Base-by-base conservation (phyloP, 352 stramenopile genomes). In the Phytophthora hibernalis region DNA sequence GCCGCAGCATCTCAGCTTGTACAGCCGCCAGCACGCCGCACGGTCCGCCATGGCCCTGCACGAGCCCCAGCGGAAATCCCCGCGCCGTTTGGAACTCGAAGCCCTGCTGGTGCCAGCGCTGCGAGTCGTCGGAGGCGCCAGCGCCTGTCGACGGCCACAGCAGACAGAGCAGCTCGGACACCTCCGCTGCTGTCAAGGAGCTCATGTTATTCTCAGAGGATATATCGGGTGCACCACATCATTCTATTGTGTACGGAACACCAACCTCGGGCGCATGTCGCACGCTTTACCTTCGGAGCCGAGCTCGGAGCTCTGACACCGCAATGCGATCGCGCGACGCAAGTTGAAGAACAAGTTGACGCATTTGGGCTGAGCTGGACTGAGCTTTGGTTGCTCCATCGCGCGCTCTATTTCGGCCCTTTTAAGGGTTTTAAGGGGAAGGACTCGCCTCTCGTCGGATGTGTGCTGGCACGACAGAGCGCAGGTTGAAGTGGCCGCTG, bases 11-110 rank as follows among this genome's bases (percentile, higher is more conserved):
- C 58, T 91, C 82, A 26, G 83, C 87, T 53, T 96, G 87, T 24
- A 96, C 84, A 1, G 79, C 80, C 4, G 89, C 89, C 42, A 97
- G 67, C 6, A 97, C 84, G 53, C 89, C 89, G 55, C 89, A 96
- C 6, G 89, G 89, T 1, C 89, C 89, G 44, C 87, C 89, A 31
- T 93, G 81, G 30, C 69, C 68, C 69, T 96, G 89, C 61, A 87
- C 74, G 5, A 96, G 73, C 13, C 84, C 89, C n/a, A 92, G 54
- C 22, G 74, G 63, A 47, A 91, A 92, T 10, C 33, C 50, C 38
- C 35, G 49, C 33, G 35, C 44, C 20, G 57, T 0, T 53, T 74
- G 53, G 59, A 89, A 79, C 59, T 78, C 72, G 45, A 90, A 90
- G 40, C 80, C 80, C 63, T 90, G 80, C 48, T 86, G 68, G 26